phyloP scores from a whole-genome alignment of 345 rosid species.

The Trapa incisa region DNA sequence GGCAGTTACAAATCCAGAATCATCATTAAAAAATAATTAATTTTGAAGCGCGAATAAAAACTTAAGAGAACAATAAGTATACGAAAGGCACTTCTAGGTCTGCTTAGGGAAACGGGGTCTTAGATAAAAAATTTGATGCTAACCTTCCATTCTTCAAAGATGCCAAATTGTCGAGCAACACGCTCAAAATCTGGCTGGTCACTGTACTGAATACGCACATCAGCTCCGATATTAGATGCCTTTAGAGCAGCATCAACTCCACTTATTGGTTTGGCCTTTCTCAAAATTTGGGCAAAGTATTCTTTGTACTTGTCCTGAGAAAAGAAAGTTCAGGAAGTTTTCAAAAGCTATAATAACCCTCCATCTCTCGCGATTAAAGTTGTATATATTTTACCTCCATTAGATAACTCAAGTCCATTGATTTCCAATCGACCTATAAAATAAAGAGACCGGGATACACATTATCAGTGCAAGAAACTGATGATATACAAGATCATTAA shows the following conservation, averaged over 20 bases:
- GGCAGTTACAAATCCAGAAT: no score
- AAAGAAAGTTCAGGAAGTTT: no score
- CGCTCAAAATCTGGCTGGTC: conserved; percentile 67
- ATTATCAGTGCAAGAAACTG: not conserved
- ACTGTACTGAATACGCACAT: conserved; percentile 58
- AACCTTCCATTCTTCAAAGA: conserved; percentile 98
- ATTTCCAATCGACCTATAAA: conserved; percentile 80
- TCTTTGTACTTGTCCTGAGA: conserved; percentile 35
- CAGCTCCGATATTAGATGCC: conserved; percentile 47
- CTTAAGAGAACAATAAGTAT: no score
- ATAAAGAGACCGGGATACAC: conserved; percentile 7
- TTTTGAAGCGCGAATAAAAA: no score
- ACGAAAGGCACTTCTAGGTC: no score
- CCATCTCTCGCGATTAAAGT: not conserved
- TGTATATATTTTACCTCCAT: conserved; percentile 40
- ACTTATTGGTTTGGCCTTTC: conserved; percentile 48
- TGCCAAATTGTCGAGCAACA: conserved; percentile 76
- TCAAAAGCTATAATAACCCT: not conserved
- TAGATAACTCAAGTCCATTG: conserved; percentile 75
- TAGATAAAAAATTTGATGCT: not conserved
- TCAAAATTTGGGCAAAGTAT: conserved; percentile 53
- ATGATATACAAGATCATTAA: not conserved
- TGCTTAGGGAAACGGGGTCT: not conserved
- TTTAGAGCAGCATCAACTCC: conserved; percentile 62
- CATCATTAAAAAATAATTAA: no score